phyloP scores from a whole-genome alignment of 1,139 yeast species.

The Blastobotrys ciferrii region DNA sequence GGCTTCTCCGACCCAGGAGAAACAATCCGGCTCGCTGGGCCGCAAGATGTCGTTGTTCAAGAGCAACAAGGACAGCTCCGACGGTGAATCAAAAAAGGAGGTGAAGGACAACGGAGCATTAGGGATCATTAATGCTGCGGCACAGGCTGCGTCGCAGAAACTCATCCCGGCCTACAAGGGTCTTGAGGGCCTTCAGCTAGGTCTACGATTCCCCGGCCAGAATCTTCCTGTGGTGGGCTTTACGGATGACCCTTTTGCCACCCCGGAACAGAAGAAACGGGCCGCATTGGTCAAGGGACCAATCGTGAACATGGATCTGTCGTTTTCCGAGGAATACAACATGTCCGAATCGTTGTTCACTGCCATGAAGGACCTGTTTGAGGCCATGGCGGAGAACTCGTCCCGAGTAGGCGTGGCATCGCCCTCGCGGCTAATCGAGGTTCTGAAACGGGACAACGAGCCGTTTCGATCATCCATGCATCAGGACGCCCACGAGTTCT shows the following conservation, averaged over 20 bases:
- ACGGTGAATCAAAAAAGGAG: background rate
- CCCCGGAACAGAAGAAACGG: constrained; percentile 74
- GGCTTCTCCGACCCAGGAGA: constrained; percentile 4
- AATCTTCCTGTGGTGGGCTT: constrained; percentile 49
- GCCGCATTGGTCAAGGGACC: constrained; percentile 84
- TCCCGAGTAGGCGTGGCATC: constrained; percentile 80
- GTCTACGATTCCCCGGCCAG: constrained; percentile 37
- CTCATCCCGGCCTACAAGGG: constrained; percentile 30
- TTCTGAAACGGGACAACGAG: constrained; percentile 76
- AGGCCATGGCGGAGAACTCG: constrained; percentile 71
- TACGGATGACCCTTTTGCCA: constrained; percentile 51
- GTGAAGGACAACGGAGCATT: background rate
- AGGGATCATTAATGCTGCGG: background rate
- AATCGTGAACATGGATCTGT: constrained; percentile 71
- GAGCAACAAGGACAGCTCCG: background rate
- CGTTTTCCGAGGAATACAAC: constrained; percentile 48
- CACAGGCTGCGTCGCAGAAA: constrained; percentile 12
- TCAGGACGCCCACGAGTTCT: constrained; percentile 96
- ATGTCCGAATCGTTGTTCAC: constrained; percentile 60
- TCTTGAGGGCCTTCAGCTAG: constrained; percentile 33
- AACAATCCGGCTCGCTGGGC: constrained; percentile 10
- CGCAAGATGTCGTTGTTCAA: constrained; percentile 18
- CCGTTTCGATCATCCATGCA: constrained; percentile 90
- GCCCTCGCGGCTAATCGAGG: constrained; percentile 69
- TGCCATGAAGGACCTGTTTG: constrained; percentile 81